Base-by-base conservation (phyloP, 257 asterid species). In the Parsonsia alboflavescens region DNA sequence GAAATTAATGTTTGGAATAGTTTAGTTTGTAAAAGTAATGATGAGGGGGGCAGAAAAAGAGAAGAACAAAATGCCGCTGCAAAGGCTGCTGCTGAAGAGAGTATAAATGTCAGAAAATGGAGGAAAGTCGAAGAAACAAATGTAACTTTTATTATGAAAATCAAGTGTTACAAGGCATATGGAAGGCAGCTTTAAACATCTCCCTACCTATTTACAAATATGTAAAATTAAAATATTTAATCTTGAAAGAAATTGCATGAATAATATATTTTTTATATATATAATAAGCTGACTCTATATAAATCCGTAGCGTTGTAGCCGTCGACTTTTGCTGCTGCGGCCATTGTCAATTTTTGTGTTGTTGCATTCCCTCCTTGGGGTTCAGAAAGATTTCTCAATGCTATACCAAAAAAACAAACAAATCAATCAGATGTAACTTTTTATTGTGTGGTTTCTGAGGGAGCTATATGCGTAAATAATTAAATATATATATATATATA, bases 161-260 rank as follows among this genome's bases (percentile, higher is more conserved):
- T 59, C 52, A 77, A 77, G 39, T 41, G 73, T 21, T 39, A 24
- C 5, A 49, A 24, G 22, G 72, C 30, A 10, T 42, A 7, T 33
- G 56, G 54, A 68, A 30, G 21, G 22, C 92, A 87, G 96, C 96
- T 89, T 89, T 89, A 86, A 89, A 79, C 91, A 78, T 63, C 77
- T 78, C 85, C 50, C 72, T n/a, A n/a, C n/a, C n/a, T n/a, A n/a
- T n/a, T n/a, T n/a, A n/a, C n/a, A n/a, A n/a, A n/a, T n/a, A n/a
- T n/a, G n/a, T n/a, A n/a, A n/a, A n/a, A n/a, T n/a, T n/a, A n/a
- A n/a, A n/a, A n/a, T n/a, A n/a, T n/a, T n/a, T n/a, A n/a, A n/a
- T n/a, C n/a, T n/a, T n/a, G n/a, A n/a, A 71, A 82, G 86, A 50
- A 79, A 72, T 80, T 81, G 80, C 76, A 72, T 70, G 61, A 70